These are phyloP conservation scores for Sanghuangporus baumii DNA, from an alignment of 1,284 basidiomycete species.

Conservation along the genomic window DNA sequence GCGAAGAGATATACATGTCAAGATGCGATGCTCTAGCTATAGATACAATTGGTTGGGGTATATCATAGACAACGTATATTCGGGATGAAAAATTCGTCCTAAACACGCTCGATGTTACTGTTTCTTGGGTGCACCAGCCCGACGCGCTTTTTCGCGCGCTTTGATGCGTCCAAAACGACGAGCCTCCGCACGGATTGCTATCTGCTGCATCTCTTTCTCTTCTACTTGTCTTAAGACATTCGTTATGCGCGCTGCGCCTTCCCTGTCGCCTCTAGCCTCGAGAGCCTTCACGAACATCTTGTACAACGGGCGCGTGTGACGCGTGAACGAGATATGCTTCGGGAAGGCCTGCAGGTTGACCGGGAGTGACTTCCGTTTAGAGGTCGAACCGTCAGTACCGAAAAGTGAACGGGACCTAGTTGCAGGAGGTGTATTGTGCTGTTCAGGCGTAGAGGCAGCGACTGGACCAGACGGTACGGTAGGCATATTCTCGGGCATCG, in stretches of 20 bases:
- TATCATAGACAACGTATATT: neutral
- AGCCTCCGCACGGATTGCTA: neutral
- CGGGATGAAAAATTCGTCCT: neutral
- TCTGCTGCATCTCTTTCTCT: neutral
- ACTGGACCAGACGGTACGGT: neutral
- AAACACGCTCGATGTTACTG: no score
- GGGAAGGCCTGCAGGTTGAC: slow-evolving; percentile 29
- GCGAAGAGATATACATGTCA: neutral
- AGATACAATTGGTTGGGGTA: neutral
- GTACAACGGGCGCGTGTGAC: slow-evolving; percentile 58
- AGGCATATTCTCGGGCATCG: slow-evolving; percentile 25
- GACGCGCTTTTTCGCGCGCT: neutral
- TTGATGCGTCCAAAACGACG: slow-evolving; percentile 4
- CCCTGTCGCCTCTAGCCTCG: slow-evolving; percentile 44
- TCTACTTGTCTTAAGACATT: slow-evolving; percentile 36
- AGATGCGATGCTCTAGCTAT: neutral
- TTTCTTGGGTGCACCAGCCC: neutral
- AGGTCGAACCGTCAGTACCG: slow-evolving; percentile 3
- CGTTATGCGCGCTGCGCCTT: slow-evolving; percentile 47
- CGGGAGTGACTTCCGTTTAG: slow-evolving; percentile 20
- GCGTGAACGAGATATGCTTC: slow-evolving; percentile 41
- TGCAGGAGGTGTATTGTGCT: neutral
- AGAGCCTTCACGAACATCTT: slow-evolving; percentile 67
- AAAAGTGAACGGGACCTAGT: slow-evolving; percentile 16
- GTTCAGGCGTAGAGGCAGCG: neutral